These are phyloP conservation scores for Sporopachydermia quercuum DNA, from an alignment of 805 yeast species.

Conservation along the genomic window DNA sequence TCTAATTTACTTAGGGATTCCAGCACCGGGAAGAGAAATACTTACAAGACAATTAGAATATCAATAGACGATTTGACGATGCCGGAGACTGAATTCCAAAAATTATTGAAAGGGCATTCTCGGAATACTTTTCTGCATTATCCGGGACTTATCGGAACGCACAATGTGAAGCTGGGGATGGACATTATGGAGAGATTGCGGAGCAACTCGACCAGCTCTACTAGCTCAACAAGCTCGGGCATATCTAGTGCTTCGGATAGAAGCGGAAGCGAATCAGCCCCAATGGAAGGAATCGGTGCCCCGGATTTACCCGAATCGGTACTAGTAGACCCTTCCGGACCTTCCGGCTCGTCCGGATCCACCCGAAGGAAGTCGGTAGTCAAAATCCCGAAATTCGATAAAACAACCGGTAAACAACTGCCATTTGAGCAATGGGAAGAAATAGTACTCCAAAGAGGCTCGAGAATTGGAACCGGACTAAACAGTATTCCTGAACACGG, in stretches of 20 bases:
- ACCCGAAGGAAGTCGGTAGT: no score
- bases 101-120: not conserved
- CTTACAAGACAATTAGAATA: not conserved
- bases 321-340: no score
- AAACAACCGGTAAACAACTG: not conserved
- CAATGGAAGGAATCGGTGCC: no score
- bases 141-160: slow-evolving; percentile 1
- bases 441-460: not conserved
- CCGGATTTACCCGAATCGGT: no score
- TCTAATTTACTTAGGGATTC: not conserved
- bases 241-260: no score
- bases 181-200: not conserved
- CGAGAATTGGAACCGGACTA: not conserved
- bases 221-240: no score
- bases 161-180: not conserved
- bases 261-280: not conserved
- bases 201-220: no score
- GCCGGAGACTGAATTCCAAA: not conserved
- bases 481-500: not conserved
- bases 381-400: not conserved
- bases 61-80: not conserved
- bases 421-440: not conserved
- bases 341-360: not conserved
- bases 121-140: not conserved
- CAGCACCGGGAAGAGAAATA: not conserved